These are phyloP conservation scores for Uncinocarpus reesii DNA, from an alignment of 2,329 filamentous ascomycete genomes.

Conservation along the genomic window DNA sequence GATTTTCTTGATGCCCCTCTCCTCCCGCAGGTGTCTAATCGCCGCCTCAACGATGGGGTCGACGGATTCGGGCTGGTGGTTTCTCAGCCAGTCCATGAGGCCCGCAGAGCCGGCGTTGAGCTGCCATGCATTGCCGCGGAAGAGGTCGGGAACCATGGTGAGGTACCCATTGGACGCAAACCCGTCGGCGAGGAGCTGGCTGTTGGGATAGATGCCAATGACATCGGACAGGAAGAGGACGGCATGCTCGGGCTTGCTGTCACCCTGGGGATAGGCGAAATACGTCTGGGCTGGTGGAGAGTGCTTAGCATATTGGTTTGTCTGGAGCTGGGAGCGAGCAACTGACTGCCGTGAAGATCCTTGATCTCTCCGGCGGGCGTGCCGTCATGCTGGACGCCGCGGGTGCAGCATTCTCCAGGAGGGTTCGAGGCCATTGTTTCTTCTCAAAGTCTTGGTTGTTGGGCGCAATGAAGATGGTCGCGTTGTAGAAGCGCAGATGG, in stretches of 20 bases:
- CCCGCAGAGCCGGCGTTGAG: slow-evolving; percentile 44
- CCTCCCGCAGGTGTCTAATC: slow-evolving; percentile 48
- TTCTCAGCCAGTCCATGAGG: slow-evolving; percentile 42
- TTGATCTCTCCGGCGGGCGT: slow-evolving; percentile 39
- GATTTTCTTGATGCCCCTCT: slow-evolving; percentile 40
- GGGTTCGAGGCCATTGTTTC: slow-evolving; percentile 43
- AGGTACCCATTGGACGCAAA: slow-evolving; percentile 64
- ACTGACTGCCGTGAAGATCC: slow-evolving; percentile 38
- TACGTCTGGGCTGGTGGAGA: slow-evolving; percentile 42
- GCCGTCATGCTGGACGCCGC: slow-evolving; percentile 45
- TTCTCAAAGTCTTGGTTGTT: too few species aligned
- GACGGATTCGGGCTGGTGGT: slow-evolving; percentile 35
- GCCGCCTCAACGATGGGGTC: slow-evolving; percentile 45
- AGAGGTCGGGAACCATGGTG: slow-evolving; percentile 58
- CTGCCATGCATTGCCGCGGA: slow-evolving; percentile 54
- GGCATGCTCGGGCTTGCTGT: slow-evolving; percentile 43
- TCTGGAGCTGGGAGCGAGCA: not conserved
- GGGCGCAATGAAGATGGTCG: not conserved
- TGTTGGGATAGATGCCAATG: slow-evolving; percentile 50
- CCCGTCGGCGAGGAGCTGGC: slow-evolving; percentile 60
- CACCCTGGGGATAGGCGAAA: slow-evolving; percentile 44
- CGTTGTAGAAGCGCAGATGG: not conserved
- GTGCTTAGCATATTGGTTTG: not conserved
- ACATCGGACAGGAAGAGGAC: slow-evolving; percentile 50
- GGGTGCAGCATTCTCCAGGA: slow-evolving; percentile 39